Base-by-base conservation (phyloP, 176 grass and related monocot species). In the Musa schizocarpa region DNA sequence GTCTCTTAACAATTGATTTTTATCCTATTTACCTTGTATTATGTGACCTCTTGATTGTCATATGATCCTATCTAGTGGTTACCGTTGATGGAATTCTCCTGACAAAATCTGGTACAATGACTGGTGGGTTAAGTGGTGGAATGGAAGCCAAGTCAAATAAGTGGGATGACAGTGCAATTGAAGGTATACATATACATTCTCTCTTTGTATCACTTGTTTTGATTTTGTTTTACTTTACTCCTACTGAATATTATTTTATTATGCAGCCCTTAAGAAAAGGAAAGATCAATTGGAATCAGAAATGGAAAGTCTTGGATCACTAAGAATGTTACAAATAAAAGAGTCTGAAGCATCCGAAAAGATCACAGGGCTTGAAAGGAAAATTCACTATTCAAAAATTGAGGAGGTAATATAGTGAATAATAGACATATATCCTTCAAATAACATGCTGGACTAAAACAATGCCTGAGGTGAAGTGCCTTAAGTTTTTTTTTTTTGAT, bases 131-230 rank as follows among this genome's bases (percentile, higher is more conserved):
- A 87, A 98, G 90, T 82, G 94, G 94, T 78, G 90, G 90, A 83
- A 98, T 98, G 94, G 94, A 93, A 86, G 94, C 94, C 74, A 93
- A 86, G 86, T 98, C 94, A 85, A 98, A 98, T 83, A 98, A 98
- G 79, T 98, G 94, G 94, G 94, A 98, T 54, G 88, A 98, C 54
- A 92, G 84, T 29, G 78, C 66, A 83, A 93, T 98, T 73, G 86
- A 91, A 79, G 85, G 94, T 97, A 11, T 53, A 58, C 64, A 62
- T 81, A 34, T 6, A 54, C 26, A 9, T 58, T 63, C 75, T 19
- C 48, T 63, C 75, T 80, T 20, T 22, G 3, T 50, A 65, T 77
- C n/a, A 14, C 55, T 26, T 53, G 17, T 76, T 65, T n/a, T 53
- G 19, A 50, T 20, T 1, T 19, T 52, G 56, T 58, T 64, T 75